phyloP scores from a whole-genome alignment of 2,329 filamentous ascomycete species.

The Curvularia sp. region DNA sequence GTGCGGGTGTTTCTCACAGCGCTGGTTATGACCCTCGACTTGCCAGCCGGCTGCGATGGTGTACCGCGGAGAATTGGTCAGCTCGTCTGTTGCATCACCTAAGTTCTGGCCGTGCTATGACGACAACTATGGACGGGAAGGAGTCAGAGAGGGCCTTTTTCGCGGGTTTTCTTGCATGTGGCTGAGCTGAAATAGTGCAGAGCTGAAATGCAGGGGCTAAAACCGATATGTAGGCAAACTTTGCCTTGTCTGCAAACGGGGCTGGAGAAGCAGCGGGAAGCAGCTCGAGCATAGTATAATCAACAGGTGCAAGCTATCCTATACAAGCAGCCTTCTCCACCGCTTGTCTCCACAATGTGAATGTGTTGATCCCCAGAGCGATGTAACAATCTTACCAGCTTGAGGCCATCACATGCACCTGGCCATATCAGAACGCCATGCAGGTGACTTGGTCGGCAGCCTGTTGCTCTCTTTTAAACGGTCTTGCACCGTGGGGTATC shows the following conservation, averaged over 20 bases:
- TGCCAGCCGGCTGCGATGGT: slow-evolving; percentile 2
- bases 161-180: background rate
- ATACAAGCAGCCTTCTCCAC: background rate
- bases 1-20: slow-evolving; percentile 9
- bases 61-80: slow-evolving; percentile 26
- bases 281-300: background rate
- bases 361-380: background rate
- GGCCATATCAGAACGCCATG: slow-evolving; percentile 14
- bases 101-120: slow-evolving; percentile 7
- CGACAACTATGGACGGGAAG: background rate
- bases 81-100: slow-evolving; percentile 19
- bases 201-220: slow-evolving; percentile 5
- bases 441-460: slow-evolving; percentile 15
- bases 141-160: background rate
- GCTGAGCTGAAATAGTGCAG: background rate
- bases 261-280: slow-evolving; percentile 1
- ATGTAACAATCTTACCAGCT: slow-evolving; percentile 4
- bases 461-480: background rate
- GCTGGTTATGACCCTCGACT: slow-evolving; percentile 8
- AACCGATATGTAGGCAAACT: background rate
- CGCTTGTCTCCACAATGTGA: background rate
- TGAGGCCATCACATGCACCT: slow-evolving; percentile 14
- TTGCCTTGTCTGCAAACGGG: background rate
- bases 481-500: background rate
- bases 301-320: background rate